Evolutionary conservation across 225 moss, liverwort and hornwort genomes (phyloP).

Genomic region (Asterella californica): DNA sequence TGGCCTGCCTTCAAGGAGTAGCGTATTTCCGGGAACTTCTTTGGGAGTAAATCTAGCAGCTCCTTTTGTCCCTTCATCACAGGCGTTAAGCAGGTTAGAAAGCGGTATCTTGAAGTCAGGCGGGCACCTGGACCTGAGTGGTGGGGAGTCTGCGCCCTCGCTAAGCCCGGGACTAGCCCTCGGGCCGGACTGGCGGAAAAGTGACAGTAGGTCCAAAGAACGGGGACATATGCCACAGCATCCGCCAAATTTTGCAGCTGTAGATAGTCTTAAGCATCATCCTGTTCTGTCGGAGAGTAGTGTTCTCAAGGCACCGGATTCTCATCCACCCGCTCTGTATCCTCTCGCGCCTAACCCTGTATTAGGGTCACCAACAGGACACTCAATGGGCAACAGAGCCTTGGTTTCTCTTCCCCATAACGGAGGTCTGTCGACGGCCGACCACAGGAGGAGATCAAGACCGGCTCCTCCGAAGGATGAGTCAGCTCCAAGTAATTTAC

Average conservation of each 20-base stretch:
- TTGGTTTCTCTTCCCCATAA: slow-evolving; percentile 34
- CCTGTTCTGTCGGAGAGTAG: slow-evolving; percentile 24
- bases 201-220: slow-evolving; percentile 30
- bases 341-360: slow-evolving; percentile 23
- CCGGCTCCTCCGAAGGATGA: slow-evolving; percentile 44
- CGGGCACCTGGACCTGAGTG: slow-evolving; percentile 27
- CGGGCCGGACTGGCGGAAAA: slow-evolving; percentile 35
- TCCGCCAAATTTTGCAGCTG: slow-evolving; percentile 13
- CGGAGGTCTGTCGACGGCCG: slow-evolving; percentile 42
- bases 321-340: slow-evolving; percentile 14
- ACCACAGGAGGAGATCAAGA: slow-evolving; percentile 51
- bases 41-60: slow-evolving; percentile 9
- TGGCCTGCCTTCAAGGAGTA: slow-evolving; percentile 24
- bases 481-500: slow-evolving; percentile 63
- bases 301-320: slow-evolving; percentile 26
- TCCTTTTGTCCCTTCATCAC: slow-evolving; percentile 24
- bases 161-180: slow-evolving; percentile 31
- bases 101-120: slow-evolving; percentile 23
- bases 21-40: slow-evolving; percentile 3
- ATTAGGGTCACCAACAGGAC: slow-evolving; percentile 31
- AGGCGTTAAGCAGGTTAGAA: slow-evolving; percentile 26
- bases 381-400: slow-evolving; percentile 31
- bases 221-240: slow-evolving; percentile 21
- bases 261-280: slow-evolving; percentile 32
- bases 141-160: slow-evolving; percentile 22